Conservation (phyloP, 1,284 basidiomycete genomes). For the Papiliotrema flavescens region DNA sequence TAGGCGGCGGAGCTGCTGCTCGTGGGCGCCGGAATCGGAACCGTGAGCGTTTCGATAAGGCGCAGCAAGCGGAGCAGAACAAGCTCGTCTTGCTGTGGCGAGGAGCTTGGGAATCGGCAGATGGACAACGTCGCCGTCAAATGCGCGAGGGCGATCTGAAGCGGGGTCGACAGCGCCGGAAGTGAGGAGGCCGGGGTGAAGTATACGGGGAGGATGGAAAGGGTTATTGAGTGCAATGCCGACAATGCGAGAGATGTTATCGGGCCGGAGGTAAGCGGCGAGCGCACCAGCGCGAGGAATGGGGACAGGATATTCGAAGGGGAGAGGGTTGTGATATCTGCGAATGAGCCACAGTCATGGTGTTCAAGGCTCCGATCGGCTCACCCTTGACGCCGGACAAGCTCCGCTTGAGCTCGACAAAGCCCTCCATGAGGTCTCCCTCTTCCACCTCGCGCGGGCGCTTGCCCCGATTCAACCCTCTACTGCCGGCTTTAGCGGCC, state of each 20-base stretch:
- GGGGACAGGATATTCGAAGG: conserved; percentile 65
- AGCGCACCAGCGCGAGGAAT: conserved; percentile 90
- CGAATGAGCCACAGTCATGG: conserved; percentile 5
- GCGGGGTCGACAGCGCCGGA: conserved; percentile 28
- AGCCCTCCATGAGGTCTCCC: conserved; percentile 79
- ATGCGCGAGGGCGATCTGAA: conserved; percentile 65
- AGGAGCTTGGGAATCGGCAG: conserved; percentile 97
- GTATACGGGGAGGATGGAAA: conserved; percentile 60
- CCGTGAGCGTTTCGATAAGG: conserved; percentile 81
- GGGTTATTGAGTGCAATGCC: conserved; percentile 80
- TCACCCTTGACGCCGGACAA: conserved; percentile 70
- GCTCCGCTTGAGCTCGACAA: conserved; percentile 76
- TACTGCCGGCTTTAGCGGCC: neutral
- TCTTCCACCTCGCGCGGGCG: conserved; percentile 31
- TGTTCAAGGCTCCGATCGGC: conserved; percentile 30
- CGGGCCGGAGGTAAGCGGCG: conserved; percentile 86
- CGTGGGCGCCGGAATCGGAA: conserved; percentile 38
- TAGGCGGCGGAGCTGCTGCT: conserved; percentile 51
- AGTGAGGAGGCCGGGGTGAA: conserved; percentile 28
- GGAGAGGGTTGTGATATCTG: conserved; percentile 62
- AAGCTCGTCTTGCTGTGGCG: conserved; percentile 92
- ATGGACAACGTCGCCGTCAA: conserved; percentile 86
- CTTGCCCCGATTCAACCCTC: conserved; percentile 5
- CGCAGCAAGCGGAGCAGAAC: conserved; percentile 88
- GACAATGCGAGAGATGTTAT: conserved; percentile 87